Percentiles rank a stretch among this genome's conserved stretches.
These are phyloP conservation scores for Dactylis glomerata DNA, from an alignment of 176 grass and related monocot genomes.

Conservation along the genomic window DNA sequence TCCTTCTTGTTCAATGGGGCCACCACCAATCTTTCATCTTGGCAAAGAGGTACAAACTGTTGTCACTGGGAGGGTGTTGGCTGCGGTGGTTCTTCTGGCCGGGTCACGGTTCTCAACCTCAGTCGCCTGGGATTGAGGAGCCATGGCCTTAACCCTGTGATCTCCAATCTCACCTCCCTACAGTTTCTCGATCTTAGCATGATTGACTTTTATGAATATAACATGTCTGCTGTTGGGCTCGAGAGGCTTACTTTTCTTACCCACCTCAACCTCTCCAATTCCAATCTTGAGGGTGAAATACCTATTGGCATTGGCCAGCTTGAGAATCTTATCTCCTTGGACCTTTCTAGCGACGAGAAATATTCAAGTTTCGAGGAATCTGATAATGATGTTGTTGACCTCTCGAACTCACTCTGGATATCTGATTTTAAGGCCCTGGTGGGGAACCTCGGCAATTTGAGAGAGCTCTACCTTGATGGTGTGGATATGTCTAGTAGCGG, in stretches of 20 bases:
- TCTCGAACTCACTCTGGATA: neutral
- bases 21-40: neutral
- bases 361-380: no score
- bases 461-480: neutral
- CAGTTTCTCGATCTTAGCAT: neutral
- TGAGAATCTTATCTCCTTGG: neutral
- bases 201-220: neutral
- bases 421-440: neutral
- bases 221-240: neutral
- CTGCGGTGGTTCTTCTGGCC: neutral
- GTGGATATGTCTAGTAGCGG: neutral
- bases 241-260: neutral
- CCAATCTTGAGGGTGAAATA: neutral
- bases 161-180: neutral
- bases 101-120: neutral
- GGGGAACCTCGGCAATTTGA: neutral
- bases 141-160: neutral
- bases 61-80: slow-evolving; percentile 18
- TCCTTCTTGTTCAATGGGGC: neutral
- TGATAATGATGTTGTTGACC: no score
- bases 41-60: neutral
- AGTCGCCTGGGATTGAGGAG: neutral
- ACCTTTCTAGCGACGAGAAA: neutral
- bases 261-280: slow-evolving; percentile 25
- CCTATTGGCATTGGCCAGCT: neutral